Percentiles rank a stretch among this genome's conserved stretches.
Evolutionary conservation across 108 stramenopile species (phyloP).

Genomic region (Aurantiochytrium sp.): DNA sequence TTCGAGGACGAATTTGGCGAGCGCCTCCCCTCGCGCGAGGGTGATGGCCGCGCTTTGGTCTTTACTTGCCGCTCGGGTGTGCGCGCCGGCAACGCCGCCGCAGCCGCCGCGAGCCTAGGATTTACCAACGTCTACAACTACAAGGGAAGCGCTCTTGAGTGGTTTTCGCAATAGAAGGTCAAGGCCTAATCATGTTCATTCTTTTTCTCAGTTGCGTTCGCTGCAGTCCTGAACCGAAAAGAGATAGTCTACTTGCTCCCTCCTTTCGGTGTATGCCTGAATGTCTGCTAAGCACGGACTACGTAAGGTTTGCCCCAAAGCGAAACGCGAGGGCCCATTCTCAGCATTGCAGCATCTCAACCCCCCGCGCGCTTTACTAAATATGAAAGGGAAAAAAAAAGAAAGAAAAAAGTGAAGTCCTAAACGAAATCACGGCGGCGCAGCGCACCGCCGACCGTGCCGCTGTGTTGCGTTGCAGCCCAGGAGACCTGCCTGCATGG

Average conservation of each 20-base stretch:
- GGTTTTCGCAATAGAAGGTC: background rate
- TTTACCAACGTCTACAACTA: background rate
- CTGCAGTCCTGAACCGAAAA: too few species aligned
- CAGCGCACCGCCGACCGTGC: too few species aligned
- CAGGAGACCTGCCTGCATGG: background rate
- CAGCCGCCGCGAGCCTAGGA: background rate
- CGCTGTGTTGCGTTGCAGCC: background rate
- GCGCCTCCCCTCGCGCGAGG: background rate
- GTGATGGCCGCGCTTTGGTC: background rate
- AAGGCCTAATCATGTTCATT: background rate
- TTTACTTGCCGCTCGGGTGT: background rate
- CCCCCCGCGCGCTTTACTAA: background rate
- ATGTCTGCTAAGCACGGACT: too few species aligned
- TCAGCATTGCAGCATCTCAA: too few species aligned
- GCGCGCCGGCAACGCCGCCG: background rate
- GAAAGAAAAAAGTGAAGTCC: background rate
- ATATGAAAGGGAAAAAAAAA: too few species aligned
- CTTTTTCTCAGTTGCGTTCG: too few species aligned
- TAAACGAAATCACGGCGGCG: background rate
- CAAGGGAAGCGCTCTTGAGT: constrained; percentile 1
- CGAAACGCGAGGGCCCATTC: too few species aligned
- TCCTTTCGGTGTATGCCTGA: too few species aligned
- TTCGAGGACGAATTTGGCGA: background rate
- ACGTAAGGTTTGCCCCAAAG: too few species aligned
- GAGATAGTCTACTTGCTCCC: too few species aligned